A percentile compares a stretch with the other conserved stretches of the same genome.
Evolutionary conservation across 805 yeast genomes (phyloP).

Genomic region (Monosporozyma aerobia): DNA sequence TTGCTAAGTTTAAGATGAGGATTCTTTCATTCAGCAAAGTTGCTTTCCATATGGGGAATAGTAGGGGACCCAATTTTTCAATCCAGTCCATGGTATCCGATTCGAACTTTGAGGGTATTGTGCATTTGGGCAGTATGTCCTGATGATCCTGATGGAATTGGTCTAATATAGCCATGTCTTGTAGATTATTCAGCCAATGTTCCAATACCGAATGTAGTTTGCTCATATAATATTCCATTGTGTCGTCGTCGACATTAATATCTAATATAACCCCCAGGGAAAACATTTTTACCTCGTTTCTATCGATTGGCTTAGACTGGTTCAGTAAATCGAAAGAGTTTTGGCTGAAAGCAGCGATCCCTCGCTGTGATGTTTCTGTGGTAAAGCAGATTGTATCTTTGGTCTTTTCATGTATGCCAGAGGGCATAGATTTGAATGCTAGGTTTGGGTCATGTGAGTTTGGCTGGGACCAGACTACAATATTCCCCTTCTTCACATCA

Average conservation of each 20-base stretch:
- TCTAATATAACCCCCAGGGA: slow-evolving; percentile 53
- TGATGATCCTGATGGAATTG: neutral
- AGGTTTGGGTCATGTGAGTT: slow-evolving; percentile 31
- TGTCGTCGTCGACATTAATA: neutral
- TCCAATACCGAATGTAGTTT: neutral
- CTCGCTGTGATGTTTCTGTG: slow-evolving; percentile 28
- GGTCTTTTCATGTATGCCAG: slow-evolving; percentile 49
- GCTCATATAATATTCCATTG: neutral
- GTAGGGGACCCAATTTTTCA: slow-evolving; percentile 25
- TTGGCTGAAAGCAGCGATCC: slow-evolving; percentile 45
- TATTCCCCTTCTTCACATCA: slow-evolving; percentile 28
- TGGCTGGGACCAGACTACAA: slow-evolving; percentile 18
- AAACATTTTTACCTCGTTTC: slow-evolving; percentile 47
- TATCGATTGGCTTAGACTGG: slow-evolving; percentile 23
- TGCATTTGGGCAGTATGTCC: neutral
- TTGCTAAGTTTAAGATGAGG: slow-evolving; percentile 21
- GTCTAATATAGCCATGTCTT: neutral
- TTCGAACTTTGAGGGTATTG: slow-evolving; percentile 3
- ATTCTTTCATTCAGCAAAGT: slow-evolving; percentile 21
- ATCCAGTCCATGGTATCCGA: slow-evolving; percentile 12
- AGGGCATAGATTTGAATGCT: slow-evolving; percentile 60
- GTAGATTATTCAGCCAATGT: neutral
- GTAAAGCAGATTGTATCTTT: slow-evolving; percentile 49
- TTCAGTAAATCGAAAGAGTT: slow-evolving; percentile 27
- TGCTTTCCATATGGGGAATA: slow-evolving; percentile 29